Evolutionary conservation across 2,329 filamentous ascomycete genomes (phyloP), one percentile per base, ranked within the genome.

Genomic region (Paraphaeosphaeria sporulosa): DNA sequence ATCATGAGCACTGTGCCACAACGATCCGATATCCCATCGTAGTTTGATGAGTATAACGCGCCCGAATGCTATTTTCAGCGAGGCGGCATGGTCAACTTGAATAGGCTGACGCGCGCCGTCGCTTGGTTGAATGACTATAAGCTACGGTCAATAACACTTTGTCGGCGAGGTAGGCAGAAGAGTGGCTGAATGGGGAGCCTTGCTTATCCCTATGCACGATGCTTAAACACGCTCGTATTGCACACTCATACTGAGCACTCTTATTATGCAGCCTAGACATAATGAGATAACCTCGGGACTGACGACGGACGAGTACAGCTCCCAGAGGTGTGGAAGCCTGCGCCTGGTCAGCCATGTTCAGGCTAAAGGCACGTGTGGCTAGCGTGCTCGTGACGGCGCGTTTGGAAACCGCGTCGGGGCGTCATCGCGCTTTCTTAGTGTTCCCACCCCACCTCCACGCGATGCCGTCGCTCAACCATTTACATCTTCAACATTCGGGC

Each of bases 331-430:
- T 36, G 3, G 13, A 38, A 40, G 36, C n/a, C n/a, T n/a, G n/a
- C n/a, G n/a, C n/a, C n/a, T n/a, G n/a, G n/a, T n/a, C n/a, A n/a
- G n/a, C n/a, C n/a, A n/a, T n/a, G n/a, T 27, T 27, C 6, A 27
- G 25, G 25, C 25, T 3, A 27, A 27, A 27, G 25, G 25, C 38
- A 5, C 17, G 27, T 12, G 15, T 21, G 34, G 49, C 34, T 52
- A 52, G 49, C 21, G 49, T 17, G 34, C 49, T 52, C 49, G 49
- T 52, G 49, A 52, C 23, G 15, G 21, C 49, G 49, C 49, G 49
- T 52, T 19, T 5, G 32, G 21, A 40, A 38, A n/a, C 34, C 49
- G 34, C 49, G 36, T 12, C 8, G 21, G n/a, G 34, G 49, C 34
- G 34, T 30, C 49, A 52, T 40, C 49, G 49, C 34, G 34, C 34